These are phyloP conservation scores for Acanthamoeba lenticulata DNA, from an alignment of 208 protist genomes.

Conservation along the genomic window DNA sequence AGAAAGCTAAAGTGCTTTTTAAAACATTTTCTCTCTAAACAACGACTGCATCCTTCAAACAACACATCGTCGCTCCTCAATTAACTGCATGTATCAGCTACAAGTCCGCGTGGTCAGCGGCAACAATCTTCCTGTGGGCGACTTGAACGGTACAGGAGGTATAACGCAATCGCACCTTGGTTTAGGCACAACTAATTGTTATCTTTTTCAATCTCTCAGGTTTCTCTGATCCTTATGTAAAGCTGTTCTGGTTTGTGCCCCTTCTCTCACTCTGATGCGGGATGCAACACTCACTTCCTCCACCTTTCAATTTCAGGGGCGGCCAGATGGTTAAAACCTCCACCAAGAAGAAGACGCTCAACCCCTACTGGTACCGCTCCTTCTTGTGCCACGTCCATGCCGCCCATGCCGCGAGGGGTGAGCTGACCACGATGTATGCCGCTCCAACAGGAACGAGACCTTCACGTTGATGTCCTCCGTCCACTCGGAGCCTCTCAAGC, in stretches of 20 bases:
- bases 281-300: not conserved
- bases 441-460: slow-evolving; percentile 18
- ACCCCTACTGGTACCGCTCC: slow-evolving; percentile 25
- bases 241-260: not conserved
- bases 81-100: not conserved
- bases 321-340: slow-evolving; percentile 10
- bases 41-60: too few relatives aligned
- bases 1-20: too few relatives aligned
- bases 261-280: not conserved
- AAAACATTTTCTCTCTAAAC: too few relatives aligned
- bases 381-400: not conserved
- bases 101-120: slow-evolving; percentile 51
- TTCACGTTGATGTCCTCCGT: not conserved
- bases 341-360: slow-evolving; percentile 56
- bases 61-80: too few relatives aligned
- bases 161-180: not conserved
- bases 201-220: not conserved
- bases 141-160: slow-evolving; percentile 2
- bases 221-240: slow-evolving; percentile 29
- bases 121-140: slow-evolving; percentile 5
- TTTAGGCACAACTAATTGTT: not conserved
- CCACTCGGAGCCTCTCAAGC: not conserved
- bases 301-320: slow-evolving; percentile 1
- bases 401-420: too few relatives aligned
- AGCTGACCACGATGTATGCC: not conserved